Evolutionary conservation across 345 rosid genomes (phyloP), one percentile per base, ranked within the genome.

Genomic region (Clarkia xantiana): DNA sequence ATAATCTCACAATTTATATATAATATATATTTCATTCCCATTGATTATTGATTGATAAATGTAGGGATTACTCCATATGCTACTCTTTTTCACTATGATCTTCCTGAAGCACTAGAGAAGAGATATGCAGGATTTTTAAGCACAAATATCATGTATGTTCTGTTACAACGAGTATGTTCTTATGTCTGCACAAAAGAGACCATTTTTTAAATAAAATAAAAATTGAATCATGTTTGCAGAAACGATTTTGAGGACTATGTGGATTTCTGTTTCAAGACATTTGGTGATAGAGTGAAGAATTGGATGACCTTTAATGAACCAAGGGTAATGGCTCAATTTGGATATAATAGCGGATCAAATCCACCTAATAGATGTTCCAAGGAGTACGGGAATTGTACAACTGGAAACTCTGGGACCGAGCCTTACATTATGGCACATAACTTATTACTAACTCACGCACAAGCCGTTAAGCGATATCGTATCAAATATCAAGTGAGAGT

Each of bases 281-380:
- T 67, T 45, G 86, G 86, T 2, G 85, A 78, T 44, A 52, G 82
- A 47, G 82, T 78, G 15, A 81, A 78, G 65, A 78, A 78, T 42
- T 81, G 83, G 90, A 65, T 72, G 54, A 78, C 90, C 42, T 74
- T 78, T 40, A 81, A 81, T 18, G 86, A 81, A 54, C 90, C 86
- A 0, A 67, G 81, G 55, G 58, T 78, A 2, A 51, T 74, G 41
- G 80, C 89, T 46, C 77, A 76, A 11, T 73, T 78, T 18, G 89
- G 84, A 1, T 81, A 60, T 53, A 80, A 73, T 56, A 67, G 45
- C 39, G 89, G 89, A 1, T 1, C 18, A 10, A 69, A 62, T 60
- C 81, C 89, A 20, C 82, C 89, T 9, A 64, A 56, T 11, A 65
- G 89, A 45, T 81, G 89, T 51, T 76, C 82, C 38, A 69, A 69